Percentiles rank a stretch among this genome's conserved stretches.
Conservation (phyloP, 2,329 filamentous ascomycete genomes). For the Purpureocillium takamizusanense region DNA sequence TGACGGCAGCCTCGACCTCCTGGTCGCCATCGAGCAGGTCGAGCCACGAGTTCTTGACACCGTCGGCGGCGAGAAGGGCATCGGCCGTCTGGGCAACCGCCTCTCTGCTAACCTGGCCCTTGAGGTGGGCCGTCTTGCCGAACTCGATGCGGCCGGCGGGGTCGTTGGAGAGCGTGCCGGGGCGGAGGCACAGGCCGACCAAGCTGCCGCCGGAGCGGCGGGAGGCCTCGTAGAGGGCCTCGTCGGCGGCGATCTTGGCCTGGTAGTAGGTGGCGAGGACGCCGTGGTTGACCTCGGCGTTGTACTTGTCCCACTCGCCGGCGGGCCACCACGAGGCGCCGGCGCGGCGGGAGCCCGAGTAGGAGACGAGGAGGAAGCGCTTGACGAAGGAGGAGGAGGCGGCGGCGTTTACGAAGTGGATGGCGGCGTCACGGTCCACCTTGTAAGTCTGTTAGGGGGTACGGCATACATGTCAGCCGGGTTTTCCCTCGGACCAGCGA, state of each 20-base stretch:
- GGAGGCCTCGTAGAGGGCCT: constrained; percentile 41
- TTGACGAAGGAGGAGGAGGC: constrained; percentile 43
- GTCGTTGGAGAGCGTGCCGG: constrained; percentile 39
- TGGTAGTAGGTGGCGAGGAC: constrained; percentile 44
- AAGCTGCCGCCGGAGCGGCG: constrained; percentile 32
- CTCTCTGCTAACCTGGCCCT: constrained; percentile 40
- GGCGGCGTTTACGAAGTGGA: constrained; percentile 52
- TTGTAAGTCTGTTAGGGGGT: constrained; percentile 34
- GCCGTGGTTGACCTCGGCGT: constrained; percentile 28
- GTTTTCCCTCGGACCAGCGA: no score
- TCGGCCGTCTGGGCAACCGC: constrained; percentile 52
- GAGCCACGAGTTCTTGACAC: constrained; percentile 40
- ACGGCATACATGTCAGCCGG: neutral
- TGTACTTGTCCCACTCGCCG: constrained; percentile 37
- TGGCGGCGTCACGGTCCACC: constrained; percentile 56
- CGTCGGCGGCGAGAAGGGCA: constrained; percentile 40
- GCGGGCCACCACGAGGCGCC: constrained; percentile 48
- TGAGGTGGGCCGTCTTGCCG: constrained; percentile 30
- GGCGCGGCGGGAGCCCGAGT: constrained; percentile 42
- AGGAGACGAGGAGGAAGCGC: constrained; percentile 58
- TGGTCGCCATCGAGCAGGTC: constrained; percentile 47
- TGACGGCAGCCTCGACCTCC: constrained; percentile 35
- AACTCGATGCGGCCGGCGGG: constrained; percentile 37
- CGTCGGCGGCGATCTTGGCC: constrained; percentile 53
- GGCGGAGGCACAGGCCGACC: constrained; percentile 43